Percentiles rank a stretch among this genome's conserved stretches.
These are phyloP conservation scores for Elsinoe perseae DNA, from an alignment of 2,329 filamentous ascomycete species.

Conservation along the genomic window DNA sequence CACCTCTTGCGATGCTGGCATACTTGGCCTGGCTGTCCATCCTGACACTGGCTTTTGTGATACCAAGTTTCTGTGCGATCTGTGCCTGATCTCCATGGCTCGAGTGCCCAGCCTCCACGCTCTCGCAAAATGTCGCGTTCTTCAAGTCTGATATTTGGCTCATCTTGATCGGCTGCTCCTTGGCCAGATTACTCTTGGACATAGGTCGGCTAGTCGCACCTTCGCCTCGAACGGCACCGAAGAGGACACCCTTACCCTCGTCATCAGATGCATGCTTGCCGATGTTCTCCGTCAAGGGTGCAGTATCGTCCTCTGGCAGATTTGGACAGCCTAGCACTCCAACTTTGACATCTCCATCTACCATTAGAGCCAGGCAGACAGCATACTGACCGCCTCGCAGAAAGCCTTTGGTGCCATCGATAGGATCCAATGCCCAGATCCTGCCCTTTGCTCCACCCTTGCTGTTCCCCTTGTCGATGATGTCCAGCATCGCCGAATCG, in stretches of 20 bases:
- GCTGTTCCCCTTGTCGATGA: slow-evolving; percentile 55
- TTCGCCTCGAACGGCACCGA: slow-evolving; percentile 71
- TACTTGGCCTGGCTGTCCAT: slow-evolving; percentile 99
- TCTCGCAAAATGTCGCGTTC: slow-evolving; percentile 89
- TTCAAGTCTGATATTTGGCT: slow-evolving; percentile 64
- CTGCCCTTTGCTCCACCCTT: slow-evolving; percentile 64
- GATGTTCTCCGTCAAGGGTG: slow-evolving; percentile 61
- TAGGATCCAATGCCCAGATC: slow-evolving; percentile 95
- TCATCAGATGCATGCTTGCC: slow-evolving; percentile 67
- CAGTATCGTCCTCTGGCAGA: slow-evolving; percentile 76
- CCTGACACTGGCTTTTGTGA: slow-evolving; percentile 79
- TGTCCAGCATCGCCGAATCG: slow-evolving; percentile 55
- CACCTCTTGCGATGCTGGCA: slow-evolving; percentile 84
- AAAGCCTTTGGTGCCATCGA: slow-evolving; percentile 97
- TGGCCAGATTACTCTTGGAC: slow-evolving; percentile 45
- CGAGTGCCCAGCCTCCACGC: slow-evolving; percentile 87
- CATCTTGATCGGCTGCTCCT: slow-evolving; percentile 66
- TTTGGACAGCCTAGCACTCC: slow-evolving; percentile 95
- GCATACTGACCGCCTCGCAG: slow-evolving; percentile 94
- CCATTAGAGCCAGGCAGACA: slow-evolving; percentile 83
- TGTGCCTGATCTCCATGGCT: slow-evolving; percentile 78
- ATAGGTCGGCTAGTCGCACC: slow-evolving; percentile 77
- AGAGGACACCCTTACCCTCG: slow-evolving; percentile 73
- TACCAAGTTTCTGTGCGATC: slow-evolving; percentile 77
- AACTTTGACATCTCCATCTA: slow-evolving; percentile 87